phyloP scores from a whole-genome alignment of 495 filamentous ascomycete genomes.

The Xylaria nigripes region DNA sequence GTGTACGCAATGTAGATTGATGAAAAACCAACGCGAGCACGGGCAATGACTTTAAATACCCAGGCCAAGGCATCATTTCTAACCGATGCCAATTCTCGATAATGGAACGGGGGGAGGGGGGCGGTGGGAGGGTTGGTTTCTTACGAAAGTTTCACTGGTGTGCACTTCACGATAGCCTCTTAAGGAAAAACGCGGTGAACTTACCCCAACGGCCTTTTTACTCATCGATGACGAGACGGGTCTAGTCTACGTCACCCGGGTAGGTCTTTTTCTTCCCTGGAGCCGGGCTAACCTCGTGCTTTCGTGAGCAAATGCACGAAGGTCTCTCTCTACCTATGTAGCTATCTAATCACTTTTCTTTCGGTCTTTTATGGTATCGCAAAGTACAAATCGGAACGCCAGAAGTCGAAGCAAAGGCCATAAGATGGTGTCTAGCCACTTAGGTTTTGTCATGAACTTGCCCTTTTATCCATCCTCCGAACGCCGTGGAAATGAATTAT shows the following conservation, averaged over 20 bases:
- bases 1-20: no score
- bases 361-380: not conserved
- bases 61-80: no score
- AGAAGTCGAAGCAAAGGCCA: not conserved
- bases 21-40: no score
- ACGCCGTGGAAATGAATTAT: constrained; percentile 6
- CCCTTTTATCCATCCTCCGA: not conserved
- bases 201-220: constrained; percentile 1
- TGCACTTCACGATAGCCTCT: no score
- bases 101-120: no score
- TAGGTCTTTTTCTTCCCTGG: not conserved
- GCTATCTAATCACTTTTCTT: not conserved
- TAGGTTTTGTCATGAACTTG: not conserved
- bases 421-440: not conserved
- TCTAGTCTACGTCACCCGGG: not conserved
- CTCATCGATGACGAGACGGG: not conserved
- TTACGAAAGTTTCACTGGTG: no score
- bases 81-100: no score
- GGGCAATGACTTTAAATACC: no score
- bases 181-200: no score
- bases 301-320: not conserved
- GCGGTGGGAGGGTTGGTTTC: no score
- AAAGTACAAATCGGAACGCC: not conserved
- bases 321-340: not conserved
- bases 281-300: not conserved